Base-by-base conservation (phyloP, 257 asterid species). In the Penstemon barbatus region DNA sequence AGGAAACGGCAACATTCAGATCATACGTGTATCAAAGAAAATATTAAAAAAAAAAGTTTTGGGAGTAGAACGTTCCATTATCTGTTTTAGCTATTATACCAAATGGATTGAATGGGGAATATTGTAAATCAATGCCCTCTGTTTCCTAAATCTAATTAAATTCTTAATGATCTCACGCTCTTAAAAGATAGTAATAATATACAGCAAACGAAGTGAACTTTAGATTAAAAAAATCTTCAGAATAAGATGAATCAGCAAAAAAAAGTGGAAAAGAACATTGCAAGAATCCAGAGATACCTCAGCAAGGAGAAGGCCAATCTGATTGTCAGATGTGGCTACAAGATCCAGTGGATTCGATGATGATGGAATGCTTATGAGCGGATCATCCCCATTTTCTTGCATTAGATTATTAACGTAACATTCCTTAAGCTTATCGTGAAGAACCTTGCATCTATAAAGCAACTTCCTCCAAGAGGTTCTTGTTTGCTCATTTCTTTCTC, bases 341-440 rank as follows among this genome's bases (percentile, higher is more conserved):
- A 75, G 71, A 39, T 89, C 89, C 63, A 75, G 69, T 40, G 88
- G 81, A 75, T 81, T 81, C 59, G 82, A 65, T 48, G 73, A 62
- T 58, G 89, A 74, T 4, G 86, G 81, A 52, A 55, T 66, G 59
- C 67, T 76, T 73, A 72, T 60, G 33, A 64, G 62, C 25, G 76
- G 70, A 69, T 63, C 76, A 54, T 84, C 82, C 45, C 81, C 88
- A 45, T 83, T 69, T 18, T 81, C 76, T 53, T 45, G 65, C 64
- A 76, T 66, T 42, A 77, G 49, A 67, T 83, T 69, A 36, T 67
- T 75, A 65, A 86, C 75, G 65, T 72, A 78, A 80, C 93, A 86
- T 61, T 85, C 91, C 77, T 82, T 90, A 59, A 88, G 87, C 67
- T 82, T 87, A 61, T 78, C 77, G 57, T 71, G 85, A 69, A 92